Percentiles rank a stretch among this genome's conserved stretches.
These are phyloP conservation scores for Peronosclerospora sorghi DNA, from an alignment of 352 stramenopile species.

Conservation along the genomic window DNA sequence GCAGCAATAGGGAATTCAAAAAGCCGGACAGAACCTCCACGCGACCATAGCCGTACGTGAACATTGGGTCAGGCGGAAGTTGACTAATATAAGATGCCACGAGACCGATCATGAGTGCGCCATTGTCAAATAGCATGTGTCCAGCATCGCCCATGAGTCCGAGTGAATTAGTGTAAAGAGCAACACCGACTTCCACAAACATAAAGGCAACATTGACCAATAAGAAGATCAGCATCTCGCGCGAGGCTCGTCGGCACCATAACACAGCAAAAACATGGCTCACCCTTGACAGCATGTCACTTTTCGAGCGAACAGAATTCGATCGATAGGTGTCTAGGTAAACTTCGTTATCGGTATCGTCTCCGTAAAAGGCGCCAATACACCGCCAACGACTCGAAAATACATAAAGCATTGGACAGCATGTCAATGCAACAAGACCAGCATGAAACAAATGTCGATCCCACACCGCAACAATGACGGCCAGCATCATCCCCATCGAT, in stretches of 20 bases:
- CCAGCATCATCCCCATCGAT: slow-evolving; percentile 28
- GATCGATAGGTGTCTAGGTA: slow-evolving; percentile 38
- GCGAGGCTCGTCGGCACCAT: slow-evolving; percentile 47
- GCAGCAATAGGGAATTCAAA: slow-evolving; percentile 74
- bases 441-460: slow-evolving; percentile 47
- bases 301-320: background rate
- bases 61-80: slow-evolving; percentile 53
- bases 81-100: slow-evolving; percentile 75
- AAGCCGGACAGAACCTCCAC: slow-evolving; percentile 83
- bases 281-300: background rate
- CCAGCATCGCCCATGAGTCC: slow-evolving; percentile 79
- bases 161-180: slow-evolving; percentile 77
- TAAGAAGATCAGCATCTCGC: slow-evolving; percentile 75
- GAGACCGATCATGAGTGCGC: slow-evolving; percentile 74
- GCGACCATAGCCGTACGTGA: slow-evolving; percentile 80
- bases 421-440: slow-evolving; percentile 22
- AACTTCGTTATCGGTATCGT: slow-evolving; percentile 7
- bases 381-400: slow-evolving; percentile 24
- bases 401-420: slow-evolving; percentile 41
- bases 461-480: slow-evolving; percentile 24
- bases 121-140: slow-evolving; percentile 86
- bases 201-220: slow-evolving; percentile 79
- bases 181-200: slow-evolving; percentile 78
- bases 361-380: background rate
- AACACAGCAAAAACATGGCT: slow-evolving; percentile 30